A percentile compares a stretch with the other conserved stretches of the same genome.
Conservation (phyloP, 2,329 filamentous ascomycete species). For the Colletotrichum sansevieriae region DNA sequence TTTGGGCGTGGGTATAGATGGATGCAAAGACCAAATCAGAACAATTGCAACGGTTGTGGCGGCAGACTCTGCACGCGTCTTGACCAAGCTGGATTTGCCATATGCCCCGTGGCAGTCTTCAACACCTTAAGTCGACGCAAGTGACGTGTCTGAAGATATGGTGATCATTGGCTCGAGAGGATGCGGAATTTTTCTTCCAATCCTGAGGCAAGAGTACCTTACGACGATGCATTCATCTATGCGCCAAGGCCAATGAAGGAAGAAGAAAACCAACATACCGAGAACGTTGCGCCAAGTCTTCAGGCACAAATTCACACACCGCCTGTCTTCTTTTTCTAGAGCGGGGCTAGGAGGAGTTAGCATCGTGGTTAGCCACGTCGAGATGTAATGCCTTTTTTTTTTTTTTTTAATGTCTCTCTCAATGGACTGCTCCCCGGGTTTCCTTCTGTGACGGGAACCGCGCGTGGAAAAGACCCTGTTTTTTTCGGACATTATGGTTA, state of each 20-base stretch:
- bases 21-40: too few relatives aligned
- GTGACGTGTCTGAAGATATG: slow-evolving; percentile 8
- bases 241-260: slow-evolving; percentile 9
- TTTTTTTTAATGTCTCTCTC: too few relatives aligned
- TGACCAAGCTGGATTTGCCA: too few relatives aligned
- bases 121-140: background rate
- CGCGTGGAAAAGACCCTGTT: too few relatives aligned
- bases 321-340: background rate
- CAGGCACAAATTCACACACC: background rate
- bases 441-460: background rate
- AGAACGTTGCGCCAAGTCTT: background rate
- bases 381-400: background rate
- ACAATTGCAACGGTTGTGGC: too few relatives aligned
- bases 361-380: slow-evolving; percentile 16
- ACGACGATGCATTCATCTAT: background rate
- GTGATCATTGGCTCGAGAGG: background rate
- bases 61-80: too few relatives aligned
- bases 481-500: too few relatives aligned
- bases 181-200: background rate
- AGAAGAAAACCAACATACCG: background rate
- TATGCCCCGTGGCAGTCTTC: too few relatives aligned
- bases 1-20: too few relatives aligned
- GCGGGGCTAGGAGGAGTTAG: background rate
- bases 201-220: background rate
- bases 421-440: slow-evolving; percentile 5